Evolutionary conservation across 441 rosid genomes (phyloP), one percentile per base, ranked within the genome.

Genomic region (Brassica hybrid): DNA sequence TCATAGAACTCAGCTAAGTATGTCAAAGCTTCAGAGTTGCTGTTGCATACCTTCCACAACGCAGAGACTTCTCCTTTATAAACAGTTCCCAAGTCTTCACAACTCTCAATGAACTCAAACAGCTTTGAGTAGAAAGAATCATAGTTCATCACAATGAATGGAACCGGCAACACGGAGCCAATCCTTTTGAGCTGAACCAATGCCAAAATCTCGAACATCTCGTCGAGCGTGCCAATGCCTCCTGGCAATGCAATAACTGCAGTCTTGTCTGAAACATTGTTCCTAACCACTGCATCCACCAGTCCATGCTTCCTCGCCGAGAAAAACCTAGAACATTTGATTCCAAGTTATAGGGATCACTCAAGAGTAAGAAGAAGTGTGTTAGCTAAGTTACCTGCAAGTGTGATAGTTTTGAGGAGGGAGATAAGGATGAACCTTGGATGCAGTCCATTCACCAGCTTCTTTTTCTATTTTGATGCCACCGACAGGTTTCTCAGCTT

Each of bases 221-320:
- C 98, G 74, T 94, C 98, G 1, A 94, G 87, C 4, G 98, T 94
- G 71, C 97, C 98, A 61, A 94, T 76, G 11, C 98, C 98, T 50
- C 96, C 97, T 1, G 97, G 94, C 19, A 94, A 88, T 83, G 91
- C 91, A 80, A 94, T 85, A 11, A 92, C 83, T 1, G 97, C 96
- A 0, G 96, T 92, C 76, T 82, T 86, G 52, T 92, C 96, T 4
- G 86, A 84, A 73, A 56, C 67, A 30, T 59, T 73, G 65, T 80
- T 87, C 80, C 98, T 77, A 23, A 87, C 88, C 17, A 72, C 97
- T 62, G 95, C 93, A 77, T 94, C 98, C 74, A 91, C 93, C 69
- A 92, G 74, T 30, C 97, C 97, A 67, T 94, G 97, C 66, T 94
- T 94, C 80, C 98, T 89, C 43, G 97, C 96, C 6, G 97, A 94